Evolutionary conservation across 768 basidiomycete genomes (phyloP).

Genomic region (Tulasnella sp.): DNA sequence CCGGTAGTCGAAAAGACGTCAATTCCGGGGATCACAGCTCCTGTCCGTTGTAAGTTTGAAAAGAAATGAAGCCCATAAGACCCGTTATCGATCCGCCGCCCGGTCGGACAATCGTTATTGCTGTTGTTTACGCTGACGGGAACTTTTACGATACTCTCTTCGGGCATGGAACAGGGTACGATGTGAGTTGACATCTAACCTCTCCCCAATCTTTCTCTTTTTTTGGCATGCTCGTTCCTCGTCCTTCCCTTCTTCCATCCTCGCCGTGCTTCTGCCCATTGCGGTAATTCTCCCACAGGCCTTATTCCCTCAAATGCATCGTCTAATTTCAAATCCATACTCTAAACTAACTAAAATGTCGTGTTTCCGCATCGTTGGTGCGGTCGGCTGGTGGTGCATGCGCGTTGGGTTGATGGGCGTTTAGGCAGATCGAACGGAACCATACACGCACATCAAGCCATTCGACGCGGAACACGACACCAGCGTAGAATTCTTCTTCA

Average conservation of each 20-base stretch:
- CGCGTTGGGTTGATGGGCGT: neutral
- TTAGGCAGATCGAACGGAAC: conserved; percentile 76
- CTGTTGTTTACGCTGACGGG: conserved; percentile 11
- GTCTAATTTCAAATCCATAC: neutral
- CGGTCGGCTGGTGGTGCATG: too few species aligned
- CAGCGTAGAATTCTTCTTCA: conserved; percentile 87
- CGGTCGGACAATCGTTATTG: conserved; percentile 24
- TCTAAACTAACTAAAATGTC: neutral
- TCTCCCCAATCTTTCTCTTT: too few species aligned
- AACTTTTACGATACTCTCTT: conserved; percentile 37
- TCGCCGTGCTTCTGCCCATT: neutral
- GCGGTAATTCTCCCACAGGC: neutral
- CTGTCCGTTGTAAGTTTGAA: conserved; percentile 69
- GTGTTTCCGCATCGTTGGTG: neutral
- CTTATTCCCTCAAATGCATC: conserved; percentile 12
- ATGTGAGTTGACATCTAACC: conserved; percentile 23
- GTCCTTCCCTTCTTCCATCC: neutral
- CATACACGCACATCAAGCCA: conserved; percentile 77
- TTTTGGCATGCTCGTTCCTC: neutral
- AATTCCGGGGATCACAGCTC: conserved; percentile 36
- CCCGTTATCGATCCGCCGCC: conserved; percentile 6
- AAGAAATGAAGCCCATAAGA: neutral
- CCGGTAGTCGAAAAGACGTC: conserved; percentile 18
- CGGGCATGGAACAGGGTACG: conserved; percentile 22
- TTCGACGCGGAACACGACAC: conserved; percentile 83